Base-by-base conservation (phyloP, 345 rosid genomes). In the Populus ilicifolia region DNA sequence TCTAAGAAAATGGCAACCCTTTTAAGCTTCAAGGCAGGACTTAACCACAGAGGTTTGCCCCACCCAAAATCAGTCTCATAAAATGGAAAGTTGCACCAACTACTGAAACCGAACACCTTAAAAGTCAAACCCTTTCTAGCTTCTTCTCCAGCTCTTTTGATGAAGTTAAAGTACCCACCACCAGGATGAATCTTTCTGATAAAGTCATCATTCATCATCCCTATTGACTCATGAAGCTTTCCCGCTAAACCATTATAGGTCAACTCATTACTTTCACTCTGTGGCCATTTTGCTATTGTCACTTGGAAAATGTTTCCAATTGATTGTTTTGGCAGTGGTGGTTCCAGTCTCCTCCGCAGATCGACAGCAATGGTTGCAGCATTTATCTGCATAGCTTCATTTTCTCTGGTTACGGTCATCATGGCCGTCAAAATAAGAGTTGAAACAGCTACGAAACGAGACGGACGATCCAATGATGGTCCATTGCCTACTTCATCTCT, bases 21-120 rank as follows among this genome's bases (percentile, higher is more conserved):
- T 13, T 79, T 62, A 61, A 29, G 35, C 35, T 46, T 73, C 9
- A 69, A 11, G 5, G 73, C 79, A 25, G 71, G 77, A 36, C 68
- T 63, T 14, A 63, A 74, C 83, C 86, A 81, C 10, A 56, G 36
- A 5, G 83, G 84, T 46, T 67, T 86, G 67, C 80, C 82, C 85
- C 84, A 80, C 38, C 87, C 82, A 43, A 82, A 82, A 75, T 83
- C 84, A 36, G 79, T 64, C 4, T 81, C 81, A 8, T 78, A 75
- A 7, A 79, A 72, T 39, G 79, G 85, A 41, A 78, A 80, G 41
- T 70, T 70, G 29, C 84, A 82, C 74, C 83, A 80, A 54, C 82
- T 83, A 5, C 52, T 72, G 27, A 76, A 69, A 21, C 74, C 64
- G 44, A 73, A 71, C 17, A 44, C 50, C 46, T 33, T 52, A 16